Evolutionary conservation across 1,284 basidiomycete species (phyloP).

Genomic region (Cronartium ribicola): DNA sequence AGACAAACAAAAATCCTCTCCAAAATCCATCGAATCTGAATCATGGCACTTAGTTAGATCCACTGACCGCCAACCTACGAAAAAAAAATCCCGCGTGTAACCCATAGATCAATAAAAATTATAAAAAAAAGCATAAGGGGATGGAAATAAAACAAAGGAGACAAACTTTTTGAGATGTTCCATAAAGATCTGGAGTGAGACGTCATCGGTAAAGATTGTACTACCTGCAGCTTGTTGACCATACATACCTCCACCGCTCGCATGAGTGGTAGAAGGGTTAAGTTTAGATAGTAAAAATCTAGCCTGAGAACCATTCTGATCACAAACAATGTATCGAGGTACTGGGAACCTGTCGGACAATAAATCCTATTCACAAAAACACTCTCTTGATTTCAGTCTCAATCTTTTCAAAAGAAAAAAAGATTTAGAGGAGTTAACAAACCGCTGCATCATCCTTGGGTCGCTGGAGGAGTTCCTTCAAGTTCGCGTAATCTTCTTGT

Average conservation of each 20-base stretch:
- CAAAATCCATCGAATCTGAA: too few relatives aligned
- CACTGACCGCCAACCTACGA: conserved; percentile 44
- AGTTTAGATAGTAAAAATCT: conserved; percentile 93
- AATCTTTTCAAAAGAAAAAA: neutral
- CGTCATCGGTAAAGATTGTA: conserved; percentile 98
- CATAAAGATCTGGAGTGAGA: conserved; percentile 61
- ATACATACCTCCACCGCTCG: conserved; percentile 59
- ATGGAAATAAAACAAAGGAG: neutral
- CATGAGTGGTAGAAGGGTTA: conserved; percentile 97
- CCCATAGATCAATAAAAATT: conserved; percentile 22
- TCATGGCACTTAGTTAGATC: conserved; percentile 43
- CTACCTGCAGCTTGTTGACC: conserved; percentile 59
- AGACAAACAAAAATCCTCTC: too few relatives aligned
- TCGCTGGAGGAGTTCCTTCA: conserved; percentile 84
- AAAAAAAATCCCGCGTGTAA: neutral
- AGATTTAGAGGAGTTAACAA: conserved; percentile 22
- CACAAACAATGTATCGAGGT: conserved; percentile 94
- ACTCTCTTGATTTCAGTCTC: neutral
- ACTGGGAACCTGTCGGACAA: conserved; percentile 93
- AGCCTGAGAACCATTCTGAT: conserved; percentile 95
- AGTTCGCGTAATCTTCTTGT: conserved; percentile 97
- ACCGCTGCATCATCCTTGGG: conserved; percentile 63
- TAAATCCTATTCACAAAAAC: conserved; percentile 64
- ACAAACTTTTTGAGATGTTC: conserved; percentile 53
- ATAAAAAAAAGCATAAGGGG: conserved; percentile 37